Base-by-base conservation (phyloP, 164 flowering plant species). In the Vitis rupestris region DNA sequence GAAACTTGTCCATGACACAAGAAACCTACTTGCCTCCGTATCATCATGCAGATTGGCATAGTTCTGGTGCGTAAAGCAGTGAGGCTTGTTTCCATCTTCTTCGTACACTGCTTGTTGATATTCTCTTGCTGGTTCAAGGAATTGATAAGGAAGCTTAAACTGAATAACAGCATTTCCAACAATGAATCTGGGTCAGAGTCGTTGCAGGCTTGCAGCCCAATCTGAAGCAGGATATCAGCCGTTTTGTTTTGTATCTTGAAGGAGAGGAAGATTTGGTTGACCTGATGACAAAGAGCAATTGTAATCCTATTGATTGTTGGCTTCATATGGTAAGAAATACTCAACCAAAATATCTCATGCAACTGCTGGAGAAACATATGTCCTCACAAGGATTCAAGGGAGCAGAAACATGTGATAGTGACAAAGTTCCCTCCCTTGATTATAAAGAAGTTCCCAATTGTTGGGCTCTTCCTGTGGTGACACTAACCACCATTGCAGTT, bases 381-480 rank as follows among this genome's bases (percentile, higher is more conserved):
- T 19, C 67, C 56, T 70, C 82, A 9, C 68, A 30, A 67, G 82
- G 81, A 37, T 84, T 87, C 63, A 59, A 53, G 9, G 88, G 90
- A 52, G 81, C 86, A 3, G 47, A 14, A 8, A 80, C 74, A 44
- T 86, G 88, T 70, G 90, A 90, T 64, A 81, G 78, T 63, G 63
- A 67, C 17, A 58, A 63, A 49, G 82, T 90, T 61, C 78, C 82
- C 17, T 74, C 81, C 47, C 63, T 88, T 9, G 78, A 61, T 69
- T 19, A 58, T 9, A 82, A 64, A 71, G 86, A 85, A 44, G 83
- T 89, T 66, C 86, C 87, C 0, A 82, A 86, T 23, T 77, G 83
- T 69, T 90, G 93, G 96, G 84, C 87, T 66, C 88, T 90, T 58
- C 87, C 93, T 17, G 62, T 88, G 27, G 90, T 81, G 72, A 88